Evolutionary conservation across 1,284 basidiomycete genomes (phyloP).

Genomic region (Ustilago trichophora): DNA sequence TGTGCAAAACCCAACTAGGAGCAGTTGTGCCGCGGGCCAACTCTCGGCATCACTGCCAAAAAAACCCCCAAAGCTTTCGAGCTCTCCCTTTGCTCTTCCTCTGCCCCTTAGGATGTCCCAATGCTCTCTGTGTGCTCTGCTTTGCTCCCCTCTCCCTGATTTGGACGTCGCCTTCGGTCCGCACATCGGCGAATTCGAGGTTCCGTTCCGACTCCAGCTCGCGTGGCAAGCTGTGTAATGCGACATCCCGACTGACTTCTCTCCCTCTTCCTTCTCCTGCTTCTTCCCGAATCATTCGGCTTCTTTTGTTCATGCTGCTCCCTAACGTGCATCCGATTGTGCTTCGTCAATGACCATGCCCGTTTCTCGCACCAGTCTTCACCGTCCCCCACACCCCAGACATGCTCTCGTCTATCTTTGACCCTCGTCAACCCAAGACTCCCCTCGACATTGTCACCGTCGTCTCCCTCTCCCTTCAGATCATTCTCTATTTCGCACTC

Average conservation of each 20-base stretch:
- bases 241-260: conserved; percentile 16
- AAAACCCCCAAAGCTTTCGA: conserved; percentile 7
- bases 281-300: conserved; percentile 5
- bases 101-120: neutral
- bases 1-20: neutral
- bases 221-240: neutral
- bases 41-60: conserved; percentile 3
- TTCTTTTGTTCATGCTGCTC: neutral
- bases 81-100: neutral
- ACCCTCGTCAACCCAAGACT: conserved; percentile 87
- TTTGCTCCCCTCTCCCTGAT: neutral
- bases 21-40: conserved; percentile 36
- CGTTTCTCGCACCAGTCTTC: conserved; percentile 73
- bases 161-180: too few species aligned
- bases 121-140: neutral
- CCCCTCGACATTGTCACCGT: conserved; percentile 89
- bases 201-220: conserved; percentile 4
- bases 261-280: conserved; percentile 10
- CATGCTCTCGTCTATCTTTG: conserved; percentile 87
- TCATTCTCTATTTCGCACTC: conserved; percentile 76
- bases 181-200: neutral
- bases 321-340: conserved; percentile 1
- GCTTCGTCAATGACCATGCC: neutral
- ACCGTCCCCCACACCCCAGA: conserved; percentile 94
- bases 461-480: conserved; percentile 78